Evolutionary conservation across 2,329 filamentous ascomycete species (phyloP), one percentile per base, ranked within the genome.

Genomic region (Fusarium sublunatum): DNA sequence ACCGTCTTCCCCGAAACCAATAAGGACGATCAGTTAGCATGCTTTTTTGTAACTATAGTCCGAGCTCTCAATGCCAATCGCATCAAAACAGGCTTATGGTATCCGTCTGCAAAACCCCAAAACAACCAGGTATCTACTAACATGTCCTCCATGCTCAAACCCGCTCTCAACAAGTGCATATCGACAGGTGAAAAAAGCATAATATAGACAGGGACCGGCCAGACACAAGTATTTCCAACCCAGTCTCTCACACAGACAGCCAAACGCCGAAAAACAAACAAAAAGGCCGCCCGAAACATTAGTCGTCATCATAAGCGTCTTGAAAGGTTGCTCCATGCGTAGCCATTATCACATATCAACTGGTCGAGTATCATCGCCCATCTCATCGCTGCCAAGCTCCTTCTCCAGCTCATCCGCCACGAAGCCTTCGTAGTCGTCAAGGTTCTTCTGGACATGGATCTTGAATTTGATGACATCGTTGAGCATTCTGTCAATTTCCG

Each of bases 381-480:
- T 72, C 64, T 87, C 85, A 34, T 90, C 88, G 36, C 83, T 86
- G n/a, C 88, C 87, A 22, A 93, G 79, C 77, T 93, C 91, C 73
- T 89, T 87, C 79, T 96, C 92, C n/a, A 97, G 88, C 79, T 98
- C 94, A 66, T 96, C 91, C 3, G 91, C 89, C 7, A 97, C 92
- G 73, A 97, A 97, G 53, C 89, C 88, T 78, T 99, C 95, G 75
- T 97, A 98, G 72, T 95, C 92, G 74, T 97, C 94, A 50, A 99
- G 81, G 57, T 88, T 90, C 79, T 93, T 93, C 77, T 99, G 95
- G 47, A 99, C 84, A 73, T 98, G 93, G 65, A 99, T 91, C 80
- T 99, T 99, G 86, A 99, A 98, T 73, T 96, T 93, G 80, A 98
- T 96, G 61, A 97, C 91, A 74, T 98, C 93, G 78, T 97, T 96